A percentile compares a stretch with the other conserved stretches of the same genome.
phyloP scores from a whole-genome alignment of 441 rosid species.

The Jatropha multifida region DNA sequence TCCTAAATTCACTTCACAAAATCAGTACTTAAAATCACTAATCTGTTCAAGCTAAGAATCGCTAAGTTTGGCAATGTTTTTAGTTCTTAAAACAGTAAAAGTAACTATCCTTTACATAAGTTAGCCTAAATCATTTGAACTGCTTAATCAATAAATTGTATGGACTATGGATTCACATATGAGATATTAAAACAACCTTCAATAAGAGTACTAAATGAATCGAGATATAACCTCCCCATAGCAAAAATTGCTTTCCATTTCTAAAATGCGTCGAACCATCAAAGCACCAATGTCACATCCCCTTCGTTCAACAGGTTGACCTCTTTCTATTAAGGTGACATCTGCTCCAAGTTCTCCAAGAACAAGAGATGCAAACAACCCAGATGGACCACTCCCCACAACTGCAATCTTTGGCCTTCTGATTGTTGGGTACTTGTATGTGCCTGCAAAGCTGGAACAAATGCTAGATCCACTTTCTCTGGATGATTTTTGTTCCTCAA shows the following conservation, averaged over 20 bases:
- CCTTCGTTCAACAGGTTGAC: constrained; percentile 90
- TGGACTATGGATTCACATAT: constrained; percentile 9
- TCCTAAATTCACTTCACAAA: background rate
- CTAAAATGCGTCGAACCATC: constrained; percentile 70
- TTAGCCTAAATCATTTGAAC: background rate
- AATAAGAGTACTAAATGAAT: constrained; percentile 35
- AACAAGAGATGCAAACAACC: constrained; percentile 88
- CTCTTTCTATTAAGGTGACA: constrained; percentile 89
- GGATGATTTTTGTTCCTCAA: constrained; percentile 17
- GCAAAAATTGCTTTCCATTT: constrained; percentile 93
- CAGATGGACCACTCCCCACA: constrained; percentile 95
- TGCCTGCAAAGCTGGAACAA: constrained; percentile 26
- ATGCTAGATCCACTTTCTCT: constrained; percentile 17
- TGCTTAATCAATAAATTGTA: background rate
- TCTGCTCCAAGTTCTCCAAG: constrained; percentile 97
- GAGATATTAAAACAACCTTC: constrained; percentile 24
- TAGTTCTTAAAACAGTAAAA: background rate
- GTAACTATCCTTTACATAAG: background rate
- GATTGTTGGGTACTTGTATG: constrained; percentile 27
- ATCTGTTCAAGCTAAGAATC: background rate
- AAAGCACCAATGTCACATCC: constrained; percentile 94
- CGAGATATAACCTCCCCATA: constrained; percentile 81
- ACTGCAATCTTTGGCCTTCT: constrained; percentile 70
- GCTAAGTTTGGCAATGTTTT: background rate
- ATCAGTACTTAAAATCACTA: background rate